Evolutionary conservation across 768 basidiomycete species (phyloP), one percentile per base, ranked within the genome.

Genomic region (Tulasnella sp.): DNA sequence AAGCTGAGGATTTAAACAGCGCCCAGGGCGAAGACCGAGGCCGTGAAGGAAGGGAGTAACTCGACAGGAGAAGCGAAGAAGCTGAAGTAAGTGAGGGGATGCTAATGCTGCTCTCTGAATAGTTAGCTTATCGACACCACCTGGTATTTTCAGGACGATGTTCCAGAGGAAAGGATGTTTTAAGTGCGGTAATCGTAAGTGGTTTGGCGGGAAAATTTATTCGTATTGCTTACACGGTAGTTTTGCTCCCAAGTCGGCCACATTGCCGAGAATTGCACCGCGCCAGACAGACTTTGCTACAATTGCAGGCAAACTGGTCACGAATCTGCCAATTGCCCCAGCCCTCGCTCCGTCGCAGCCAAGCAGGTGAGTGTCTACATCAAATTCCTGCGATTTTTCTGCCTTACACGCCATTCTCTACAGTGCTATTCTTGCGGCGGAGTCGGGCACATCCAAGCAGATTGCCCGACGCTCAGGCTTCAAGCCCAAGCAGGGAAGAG

Each of bases 301-400:
- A 97, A 97, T 85, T 97, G 96, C 85, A 92, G 94, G 82, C 93
- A 96, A 84, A 93, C 95, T n/a, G 96, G 96, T 56, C 96, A 97
- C 83, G 95, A 97, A 85, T 95, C 93, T 27, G 92, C 93, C 78
- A 91, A 93, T 78, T 97, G 96, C 85, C 93, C 94, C 9, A 79
- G 56, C 58, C 76, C 76, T 38, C 76, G 76, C 56, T 58, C 56
- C 76, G 76, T 77, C n/a, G 76, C 76, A 38, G 76, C 76, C 21
- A 77, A 77, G 42, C 76, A 77, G 56, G 76, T 77, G 27, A 62
- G 76, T 1, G 12, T n/a, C 4, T n/a, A 18, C 34, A 14, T 19
- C 56, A 38, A 36, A 62, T 27, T 3, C 24, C 9, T 12, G 18
- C 19, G 9, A 12, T 48, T 48, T 31, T 56, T 24, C 36, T 56